Conservation (phyloP, 2,329 filamentous ascomycete genomes). For the Byssoonygena ceratinophila region DNA sequence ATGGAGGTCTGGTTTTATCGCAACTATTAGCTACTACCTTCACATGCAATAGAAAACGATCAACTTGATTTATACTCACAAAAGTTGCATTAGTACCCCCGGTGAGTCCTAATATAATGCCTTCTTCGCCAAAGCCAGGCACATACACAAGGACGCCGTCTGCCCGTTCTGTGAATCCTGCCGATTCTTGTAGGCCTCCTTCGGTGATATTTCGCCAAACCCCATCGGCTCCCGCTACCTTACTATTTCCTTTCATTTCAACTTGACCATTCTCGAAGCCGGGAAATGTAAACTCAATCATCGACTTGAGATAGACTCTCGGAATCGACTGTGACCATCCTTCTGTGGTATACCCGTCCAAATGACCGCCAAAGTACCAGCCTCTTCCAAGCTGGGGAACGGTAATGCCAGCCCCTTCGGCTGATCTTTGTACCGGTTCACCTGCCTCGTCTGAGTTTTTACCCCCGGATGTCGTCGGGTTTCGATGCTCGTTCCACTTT, state of each 20-base stretch:
- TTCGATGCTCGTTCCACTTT: slow-evolving; percentile 53
- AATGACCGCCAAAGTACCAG: slow-evolving; percentile 70
- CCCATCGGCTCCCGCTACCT: slow-evolving; percentile 51
- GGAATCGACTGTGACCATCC: slow-evolving; percentile 57
- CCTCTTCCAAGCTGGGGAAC: slow-evolving; percentile 59
- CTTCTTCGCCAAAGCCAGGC: slow-evolving; percentile 63
- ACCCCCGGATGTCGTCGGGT: slow-evolving; percentile 53
- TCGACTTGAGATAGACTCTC: slow-evolving; percentile 60
- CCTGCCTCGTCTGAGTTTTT: slow-evolving; percentile 49
- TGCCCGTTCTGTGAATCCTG: slow-evolving; percentile 61
- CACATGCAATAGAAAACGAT: background rate
- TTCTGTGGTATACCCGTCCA: slow-evolving; percentile 52
- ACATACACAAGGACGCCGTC: slow-evolving; percentile 65
- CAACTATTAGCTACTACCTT: background rate
- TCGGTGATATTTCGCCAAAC: slow-evolving; percentile 64
- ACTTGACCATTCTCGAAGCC: slow-evolving; percentile 56
- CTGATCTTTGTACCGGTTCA: slow-evolving; percentile 54
- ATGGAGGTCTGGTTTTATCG: slow-evolving; percentile 45
- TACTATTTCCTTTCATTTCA: slow-evolving; percentile 42
- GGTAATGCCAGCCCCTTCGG: slow-evolving; percentile 62
- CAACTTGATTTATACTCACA: slow-evolving; percentile 32
- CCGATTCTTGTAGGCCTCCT: slow-evolving; percentile 55
- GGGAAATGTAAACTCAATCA: slow-evolving; percentile 67
- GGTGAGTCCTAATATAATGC: slow-evolving; percentile 65
- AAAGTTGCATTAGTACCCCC: slow-evolving; percentile 61